phyloP scores from a whole-genome alignment of 1,284 basidiomycete genomes.

The Cryptococcus deneoformans region DNA sequence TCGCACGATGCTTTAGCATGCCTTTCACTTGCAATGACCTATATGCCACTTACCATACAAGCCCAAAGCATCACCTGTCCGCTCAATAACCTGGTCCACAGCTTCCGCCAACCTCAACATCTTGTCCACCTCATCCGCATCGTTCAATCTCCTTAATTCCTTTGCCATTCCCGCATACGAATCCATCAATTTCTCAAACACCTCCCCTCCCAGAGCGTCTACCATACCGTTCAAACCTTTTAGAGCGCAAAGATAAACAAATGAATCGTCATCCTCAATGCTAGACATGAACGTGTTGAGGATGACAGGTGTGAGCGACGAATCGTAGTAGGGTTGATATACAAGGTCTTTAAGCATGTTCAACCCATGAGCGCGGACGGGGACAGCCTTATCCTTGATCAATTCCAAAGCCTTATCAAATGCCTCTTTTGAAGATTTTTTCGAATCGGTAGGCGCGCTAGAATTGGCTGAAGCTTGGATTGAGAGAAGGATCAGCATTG shows the following conservation, averaged over 20 bases:
- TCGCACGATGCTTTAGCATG: not conserved
- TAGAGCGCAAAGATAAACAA: slow-evolving; percentile 90
- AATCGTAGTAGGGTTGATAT: slow-evolving; percentile 40
- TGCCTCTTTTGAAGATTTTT: slow-evolving; percentile 52
- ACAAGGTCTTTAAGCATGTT: slow-evolving; percentile 76
- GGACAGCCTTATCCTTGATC: slow-evolving; percentile 86
- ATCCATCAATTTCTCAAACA: slow-evolving; percentile 63
- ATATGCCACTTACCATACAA: slow-evolving; percentile 60
- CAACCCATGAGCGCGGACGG: slow-evolving; percentile 92
- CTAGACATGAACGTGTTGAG: slow-evolving; percentile 82
- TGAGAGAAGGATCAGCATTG: slow-evolving; percentile 42
- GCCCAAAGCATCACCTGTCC: slow-evolving; percentile 67
- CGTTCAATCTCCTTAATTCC: not conserved
- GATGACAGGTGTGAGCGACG: slow-evolving; percentile 73
- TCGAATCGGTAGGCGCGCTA: slow-evolving; percentile 3
- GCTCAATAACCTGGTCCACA: slow-evolving; percentile 70
- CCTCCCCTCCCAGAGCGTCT: slow-evolving; percentile 67
- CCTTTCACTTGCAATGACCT: too few species aligned
- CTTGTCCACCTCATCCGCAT: slow-evolving; percentile 48
- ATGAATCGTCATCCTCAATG: slow-evolving; percentile 89
- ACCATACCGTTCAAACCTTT: slow-evolving; percentile 84
- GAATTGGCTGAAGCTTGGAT: not conserved
- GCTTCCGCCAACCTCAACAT: slow-evolving; percentile 86
- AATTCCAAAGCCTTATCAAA: slow-evolving; percentile 87
- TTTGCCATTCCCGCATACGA: slow-evolving; percentile 54